Conservation (phyloP, 164 flowering plant genomes). For the Santalum album region DNA sequence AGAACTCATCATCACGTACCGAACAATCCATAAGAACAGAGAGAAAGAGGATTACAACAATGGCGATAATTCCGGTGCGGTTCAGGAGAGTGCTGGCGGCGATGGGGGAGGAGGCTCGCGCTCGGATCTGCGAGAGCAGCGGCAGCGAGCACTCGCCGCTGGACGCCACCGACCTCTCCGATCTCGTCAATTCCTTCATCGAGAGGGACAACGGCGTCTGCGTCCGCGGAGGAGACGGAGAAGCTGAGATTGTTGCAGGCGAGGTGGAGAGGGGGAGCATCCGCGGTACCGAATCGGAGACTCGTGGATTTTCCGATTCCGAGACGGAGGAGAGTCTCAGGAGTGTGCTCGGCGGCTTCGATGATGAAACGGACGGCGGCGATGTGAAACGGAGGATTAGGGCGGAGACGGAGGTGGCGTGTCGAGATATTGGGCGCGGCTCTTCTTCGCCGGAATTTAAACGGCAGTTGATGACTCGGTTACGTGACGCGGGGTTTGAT, state of each 20-base stretch:
- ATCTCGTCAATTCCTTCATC: slow-evolving; percentile 54
- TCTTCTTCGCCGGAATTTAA: slow-evolving; percentile 26
- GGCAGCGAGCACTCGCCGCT: slow-evolving; percentile 58
- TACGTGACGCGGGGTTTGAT: slow-evolving; percentile 52
- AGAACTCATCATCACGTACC: no score
- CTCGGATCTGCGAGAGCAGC: slow-evolving; percentile 42
- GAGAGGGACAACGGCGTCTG: slow-evolving; percentile 23
- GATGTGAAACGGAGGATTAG: slow-evolving; percentile 22
- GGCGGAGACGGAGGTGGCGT: slow-evolving; percentile 25
- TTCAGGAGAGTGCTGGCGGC: slow-evolving; percentile 44
- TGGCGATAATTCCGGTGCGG: slow-evolving; percentile 34
- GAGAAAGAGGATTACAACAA: background rate
- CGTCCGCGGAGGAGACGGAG: slow-evolving; percentile 5
- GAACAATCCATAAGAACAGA: no score
- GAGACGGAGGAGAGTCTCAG: slow-evolving; percentile 24
- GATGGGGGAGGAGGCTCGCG: slow-evolving; percentile 31
- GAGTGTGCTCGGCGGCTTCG: slow-evolving; percentile 17
- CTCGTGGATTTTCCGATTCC: slow-evolving; percentile 12
- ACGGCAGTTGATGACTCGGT: slow-evolving; percentile 37
- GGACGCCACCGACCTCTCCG: slow-evolving; percentile 34
- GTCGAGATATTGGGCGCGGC: background rate
- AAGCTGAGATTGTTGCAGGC: no score
- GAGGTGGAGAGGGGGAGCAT: no score
- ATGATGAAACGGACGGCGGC: background rate
- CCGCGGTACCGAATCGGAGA: no score